These are phyloP conservation scores for Phaeoacremonium minimum DNA, from an alignment of 2,329 filamentous ascomycete genomes.

Conservation along the genomic window DNA sequence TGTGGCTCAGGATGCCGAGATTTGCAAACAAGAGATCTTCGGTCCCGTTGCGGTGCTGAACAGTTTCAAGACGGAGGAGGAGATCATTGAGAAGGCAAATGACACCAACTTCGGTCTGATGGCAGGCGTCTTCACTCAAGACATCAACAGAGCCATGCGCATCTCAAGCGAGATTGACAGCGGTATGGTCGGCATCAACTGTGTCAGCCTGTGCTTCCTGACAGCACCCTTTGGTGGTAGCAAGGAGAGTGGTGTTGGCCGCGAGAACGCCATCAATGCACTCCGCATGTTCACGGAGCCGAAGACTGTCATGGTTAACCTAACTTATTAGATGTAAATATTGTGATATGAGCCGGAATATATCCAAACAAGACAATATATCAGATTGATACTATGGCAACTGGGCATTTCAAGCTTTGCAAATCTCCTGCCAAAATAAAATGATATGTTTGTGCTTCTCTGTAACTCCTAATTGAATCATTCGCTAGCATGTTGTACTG, in stretches of 20 bases:
- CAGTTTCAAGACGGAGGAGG: conserved; percentile 52
- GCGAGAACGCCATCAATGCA: conserved; percentile 47
- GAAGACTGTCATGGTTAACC: no score
- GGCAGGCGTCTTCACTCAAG: conserved; percentile 53
- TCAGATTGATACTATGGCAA: no score
- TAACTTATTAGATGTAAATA: no score
- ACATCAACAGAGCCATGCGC: conserved; percentile 59
- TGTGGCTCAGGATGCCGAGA: conserved; percentile 34
- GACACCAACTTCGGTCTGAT: conserved; percentile 42
- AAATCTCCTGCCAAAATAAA: no score
- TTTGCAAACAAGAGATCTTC: conserved; percentile 52
- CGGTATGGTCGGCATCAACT: conserved; percentile 69
- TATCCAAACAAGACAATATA: no score
- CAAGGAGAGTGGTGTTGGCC: conserved; percentile 44
- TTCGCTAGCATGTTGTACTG: no score
- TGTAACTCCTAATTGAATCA: no score
- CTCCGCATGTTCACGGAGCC: conserved; percentile 37
- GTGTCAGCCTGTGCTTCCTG: conserved; percentile 28
- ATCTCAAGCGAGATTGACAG: conserved; percentile 53
- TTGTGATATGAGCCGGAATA: no score
- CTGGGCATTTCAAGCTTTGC: no score
- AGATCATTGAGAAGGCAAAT: conserved; percentile 50
- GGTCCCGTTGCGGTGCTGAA: conserved; percentile 51
- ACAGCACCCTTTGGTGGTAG: conserved; percentile 45
- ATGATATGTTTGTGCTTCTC: no score